Base-by-base conservation (phyloP, 2,329 filamentous ascomycete genomes). In the Botryotinia calthae region DNA sequence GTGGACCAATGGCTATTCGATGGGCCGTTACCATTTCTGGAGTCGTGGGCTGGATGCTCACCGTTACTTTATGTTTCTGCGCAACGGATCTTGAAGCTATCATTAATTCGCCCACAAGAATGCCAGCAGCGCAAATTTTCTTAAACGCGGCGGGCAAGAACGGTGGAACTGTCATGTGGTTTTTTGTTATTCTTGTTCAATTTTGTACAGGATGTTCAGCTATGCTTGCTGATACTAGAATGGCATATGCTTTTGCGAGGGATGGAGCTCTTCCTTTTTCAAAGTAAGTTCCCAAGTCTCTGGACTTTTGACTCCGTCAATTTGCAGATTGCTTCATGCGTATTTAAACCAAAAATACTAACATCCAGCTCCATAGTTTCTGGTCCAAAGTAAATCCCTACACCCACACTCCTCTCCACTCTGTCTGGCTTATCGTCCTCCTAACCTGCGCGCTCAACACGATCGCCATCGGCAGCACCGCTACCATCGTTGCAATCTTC, bases 131-230 rank as follows among this genome's bases (percentile, higher is more conserved):
- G 0, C 85, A 87, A 74, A 85, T 87, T 64, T 87, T 90, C 78
- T 82, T 89, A 63, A 89, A 91, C 75, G 88, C 88, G 5, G 87
- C 86, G 16, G 88, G 88, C 3, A 84, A 81, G 74, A 83, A 80
- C 4, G 87, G 87, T n/a, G 88, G 87, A 44, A 87, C 86, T 0
- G 78, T 84, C 25, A 90, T 90, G 87, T 89, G 87, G 86, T 86
- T 85, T 72, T 88, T 88, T 73, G 86, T 88, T 28, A 87, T 90
- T 73, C 83, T 91, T 0, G 87, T 91, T 3, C 89, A 90, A 74
- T 88, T 89, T 79, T 90, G 91, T 81, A 90, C 89, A 0, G 73
- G 88, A 31, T 88, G 87, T 71, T 87, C 87, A 28, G 89, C 89
- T 6, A 88, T 90, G 87, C 80, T 90, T 63, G 88, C 89, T 51